Evolutionary conservation across 2,329 filamentous ascomycete genomes (phyloP), one percentile per base, ranked within the genome.

Genomic region (Claviceps sorghi): DNA sequence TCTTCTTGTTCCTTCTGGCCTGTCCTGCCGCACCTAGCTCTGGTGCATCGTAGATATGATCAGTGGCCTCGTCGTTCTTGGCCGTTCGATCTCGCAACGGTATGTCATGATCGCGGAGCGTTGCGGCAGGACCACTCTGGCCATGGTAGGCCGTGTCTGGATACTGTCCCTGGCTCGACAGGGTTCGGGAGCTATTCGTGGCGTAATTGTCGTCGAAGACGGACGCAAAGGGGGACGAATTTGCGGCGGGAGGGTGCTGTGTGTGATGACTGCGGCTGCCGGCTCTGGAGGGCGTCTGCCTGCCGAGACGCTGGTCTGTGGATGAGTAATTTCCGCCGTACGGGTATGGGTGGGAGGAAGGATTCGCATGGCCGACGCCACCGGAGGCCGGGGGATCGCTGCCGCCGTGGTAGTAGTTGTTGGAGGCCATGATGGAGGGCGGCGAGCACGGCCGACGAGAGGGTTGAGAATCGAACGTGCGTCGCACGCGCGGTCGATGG

Each of bases 151-250:
- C 67, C 21, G 78, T 77, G 58, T 84, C 79, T 57, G 75, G 75
- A 48, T 69, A 63, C 43, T 63, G 63, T n/a, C 54, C 61, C 46
- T 61, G 60, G 38, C 63, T 65, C 10, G 61, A 60, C 65, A 66
- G 69, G 65, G 64, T 67, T 63, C 59, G 71, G 57, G 60, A 70
- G 64, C 61, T 68, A 60, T 73, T 73, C 49, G 75, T 70, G 52
- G 80, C 79, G 62, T 86, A 84, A 53, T 82, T 72, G 64, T 86
- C 82, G 65, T 84, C 81, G 64, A 85, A 85, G 52, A 82, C 78
- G 48, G 76, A 78, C 52, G 80, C 78, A 62, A 84, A 84, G 10
- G 82, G 81, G 21, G 79, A 76, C 60, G 59, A 69, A 47, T 63
- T 65, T 29, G 65, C 65, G 53, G 65, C 62, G 36, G 64, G 63